Conservation (phyloP, 2,329 filamentous ascomycete species). For the Xylariaceae sp. region DNA sequence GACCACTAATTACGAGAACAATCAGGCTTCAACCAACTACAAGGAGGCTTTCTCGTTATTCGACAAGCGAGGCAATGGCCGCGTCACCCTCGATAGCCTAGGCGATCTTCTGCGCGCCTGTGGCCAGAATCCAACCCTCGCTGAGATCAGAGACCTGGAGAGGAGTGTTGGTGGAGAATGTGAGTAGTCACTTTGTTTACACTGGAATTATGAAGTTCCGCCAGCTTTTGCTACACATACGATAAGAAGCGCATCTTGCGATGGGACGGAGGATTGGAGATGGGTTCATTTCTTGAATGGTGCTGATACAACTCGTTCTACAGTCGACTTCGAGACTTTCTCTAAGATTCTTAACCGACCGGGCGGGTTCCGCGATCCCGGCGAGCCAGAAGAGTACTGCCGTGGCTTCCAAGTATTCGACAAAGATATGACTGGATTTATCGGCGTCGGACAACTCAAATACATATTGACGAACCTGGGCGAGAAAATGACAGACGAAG, state of each 20-base stretch:
- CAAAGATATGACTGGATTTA: slow-evolving; percentile 98
- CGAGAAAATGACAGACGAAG: slow-evolving; percentile 99
- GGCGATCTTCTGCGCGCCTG: slow-evolving; percentile 95
- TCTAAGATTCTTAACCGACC: slow-evolving; percentile 96
- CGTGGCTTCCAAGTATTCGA: slow-evolving; percentile 99
- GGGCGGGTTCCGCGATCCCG: slow-evolving; percentile 96
- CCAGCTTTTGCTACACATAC: not conserved
- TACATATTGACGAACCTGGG: slow-evolving; percentile 98
- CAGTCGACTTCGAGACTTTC: slow-evolving; percentile 98
- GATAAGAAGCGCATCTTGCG: not conserved
- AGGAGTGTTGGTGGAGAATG: slow-evolving; percentile 89
- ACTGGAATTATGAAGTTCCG: not conserved
- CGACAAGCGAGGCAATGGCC: slow-evolving; percentile 98
- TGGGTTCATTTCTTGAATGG: not conserved
- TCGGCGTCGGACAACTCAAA: slow-evolving; percentile 95
- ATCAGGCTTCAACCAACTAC: slow-evolving; percentile 91
- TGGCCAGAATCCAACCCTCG: slow-evolving; percentile 94
- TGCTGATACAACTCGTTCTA: slow-evolving; percentile 9
- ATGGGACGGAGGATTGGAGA: not conserved
- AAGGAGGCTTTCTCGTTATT: slow-evolving; percentile 99
- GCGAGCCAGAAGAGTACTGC: slow-evolving; percentile 97
- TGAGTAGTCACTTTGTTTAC: slow-evolving; percentile 59
- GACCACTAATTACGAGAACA: slow-evolving; percentile 42
- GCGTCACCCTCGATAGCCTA: slow-evolving; percentile 83
- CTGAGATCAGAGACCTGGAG: slow-evolving; percentile 92